Percentiles rank a stretch among this genome's conserved stretches.
These are phyloP conservation scores for Oryza coarctata DNA, from an alignment of 176 grass and related monocot genomes.

Conservation along the genomic window DNA sequence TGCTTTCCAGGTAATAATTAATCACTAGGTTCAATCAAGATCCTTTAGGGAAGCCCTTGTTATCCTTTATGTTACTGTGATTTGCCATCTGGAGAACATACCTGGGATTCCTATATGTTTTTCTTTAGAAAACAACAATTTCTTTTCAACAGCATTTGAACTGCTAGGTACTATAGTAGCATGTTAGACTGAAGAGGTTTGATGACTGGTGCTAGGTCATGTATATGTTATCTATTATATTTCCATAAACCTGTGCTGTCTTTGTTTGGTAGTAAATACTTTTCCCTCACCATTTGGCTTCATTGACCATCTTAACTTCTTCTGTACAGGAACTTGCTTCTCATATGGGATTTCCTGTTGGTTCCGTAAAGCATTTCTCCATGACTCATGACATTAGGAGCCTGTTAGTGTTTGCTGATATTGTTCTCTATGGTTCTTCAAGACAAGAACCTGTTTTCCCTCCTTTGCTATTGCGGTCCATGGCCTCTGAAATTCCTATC, in stretches of 20 bases:
- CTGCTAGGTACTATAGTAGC: background rate
- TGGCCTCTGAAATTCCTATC: slow-evolving; percentile 85
- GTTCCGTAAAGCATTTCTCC: slow-evolving; percentile 61
- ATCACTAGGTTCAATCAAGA: slow-evolving; percentile 14
- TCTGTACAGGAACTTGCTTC: slow-evolving; percentile 72
- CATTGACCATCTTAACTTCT: slow-evolving; percentile 17
- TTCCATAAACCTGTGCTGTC: slow-evolving; percentile 5
- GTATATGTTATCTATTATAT: background rate
- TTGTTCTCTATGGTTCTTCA: slow-evolving; percentile 83
- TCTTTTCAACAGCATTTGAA: background rate
- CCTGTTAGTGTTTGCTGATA: slow-evolving; percentile 66
- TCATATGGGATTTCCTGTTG: slow-evolving; percentile 73
- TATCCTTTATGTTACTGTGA: background rate
- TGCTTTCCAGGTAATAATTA: slow-evolving; percentile 66
- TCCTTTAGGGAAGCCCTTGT: background rate
- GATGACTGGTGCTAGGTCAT: slow-evolving; percentile 6
- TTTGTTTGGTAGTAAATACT: slow-evolving; percentile 3
- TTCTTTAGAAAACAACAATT: slow-evolving; percentile 7
- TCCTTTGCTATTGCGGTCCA: slow-evolving; percentile 71
- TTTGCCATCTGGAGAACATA: background rate
- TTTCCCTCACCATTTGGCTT: slow-evolving; percentile 1
- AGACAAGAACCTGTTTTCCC: slow-evolving; percentile 82
- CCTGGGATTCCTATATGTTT: background rate
- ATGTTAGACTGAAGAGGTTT: background rate
- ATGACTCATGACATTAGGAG: slow-evolving; percentile 68